A percentile compares a stretch with the other conserved stretches of the same genome.
Conservation (phyloP, 2,329 filamentous ascomycete species). For the Sclerotinia sclerotiorum region DNA sequence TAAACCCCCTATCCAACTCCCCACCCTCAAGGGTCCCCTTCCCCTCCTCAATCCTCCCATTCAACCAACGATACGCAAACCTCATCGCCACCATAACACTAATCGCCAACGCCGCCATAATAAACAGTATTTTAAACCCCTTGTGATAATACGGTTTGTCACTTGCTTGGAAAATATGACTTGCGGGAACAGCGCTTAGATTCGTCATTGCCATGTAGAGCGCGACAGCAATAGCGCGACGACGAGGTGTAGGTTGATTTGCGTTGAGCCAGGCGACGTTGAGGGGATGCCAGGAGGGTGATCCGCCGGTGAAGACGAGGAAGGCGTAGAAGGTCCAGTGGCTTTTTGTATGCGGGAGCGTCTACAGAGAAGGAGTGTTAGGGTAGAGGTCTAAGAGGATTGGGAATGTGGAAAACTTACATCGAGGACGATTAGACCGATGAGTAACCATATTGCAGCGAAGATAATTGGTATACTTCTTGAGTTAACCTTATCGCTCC, state of each 20-base stretch:
- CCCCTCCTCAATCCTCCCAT: slow-evolving; percentile 16
- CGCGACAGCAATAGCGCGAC: slow-evolving; percentile 17
- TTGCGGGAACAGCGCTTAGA: slow-evolving; percentile 12
- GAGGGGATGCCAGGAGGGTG: slow-evolving; percentile 21
- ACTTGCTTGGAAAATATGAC: slow-evolving; percentile 17
- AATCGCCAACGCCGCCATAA: slow-evolving; percentile 22
- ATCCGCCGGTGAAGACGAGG: slow-evolving; percentile 19
- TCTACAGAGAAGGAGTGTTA: neutral
- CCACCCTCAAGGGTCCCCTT: slow-evolving; percentile 19
- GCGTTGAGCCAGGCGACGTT: slow-evolving; percentile 23
- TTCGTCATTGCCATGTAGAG: slow-evolving; percentile 23
- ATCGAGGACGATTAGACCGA: slow-evolving; percentile 20
- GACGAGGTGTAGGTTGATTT: slow-evolving; percentile 17
- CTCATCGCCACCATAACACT: slow-evolving; percentile 16
- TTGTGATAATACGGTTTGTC: slow-evolving; percentile 24
- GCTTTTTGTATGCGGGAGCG: slow-evolving; percentile 18
- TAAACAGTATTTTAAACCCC: slow-evolving; percentile 18
- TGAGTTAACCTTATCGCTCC: slow-evolving; percentile 17
- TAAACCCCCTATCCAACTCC: slow-evolving; percentile 20
- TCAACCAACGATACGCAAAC: slow-evolving; percentile 20
- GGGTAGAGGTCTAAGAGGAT: neutral
- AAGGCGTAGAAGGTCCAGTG: slow-evolving; percentile 22
- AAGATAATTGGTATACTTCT: slow-evolving; percentile 23
- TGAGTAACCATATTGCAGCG: slow-evolving; percentile 19
- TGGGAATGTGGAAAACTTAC: neutral